Conservation (phyloP, 345 rosid species). For the Carallia brachiata region DNA sequence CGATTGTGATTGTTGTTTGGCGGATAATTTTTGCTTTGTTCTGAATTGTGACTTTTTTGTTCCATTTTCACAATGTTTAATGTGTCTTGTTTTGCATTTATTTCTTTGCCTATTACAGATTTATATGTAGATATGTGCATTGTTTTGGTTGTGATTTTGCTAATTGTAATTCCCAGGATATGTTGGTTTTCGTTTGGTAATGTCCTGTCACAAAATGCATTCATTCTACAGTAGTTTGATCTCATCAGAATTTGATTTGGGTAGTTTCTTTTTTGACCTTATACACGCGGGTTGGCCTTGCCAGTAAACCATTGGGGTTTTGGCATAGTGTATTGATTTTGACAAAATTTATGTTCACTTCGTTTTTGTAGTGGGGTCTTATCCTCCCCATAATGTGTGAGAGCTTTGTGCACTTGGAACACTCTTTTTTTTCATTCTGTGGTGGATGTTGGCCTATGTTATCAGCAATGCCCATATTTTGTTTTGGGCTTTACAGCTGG, state of each 20-base stretch:
- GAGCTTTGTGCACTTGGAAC: too few species aligned
- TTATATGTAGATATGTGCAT: background rate
- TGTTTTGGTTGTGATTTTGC: background rate
- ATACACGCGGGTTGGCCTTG: too few species aligned
- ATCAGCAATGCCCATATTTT: too few species aligned
- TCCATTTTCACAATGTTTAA: background rate
- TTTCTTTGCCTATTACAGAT: background rate
- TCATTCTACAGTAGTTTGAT: too few species aligned
- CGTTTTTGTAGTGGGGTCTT: background rate
- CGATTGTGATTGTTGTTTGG: background rate
- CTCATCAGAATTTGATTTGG: too few species aligned
- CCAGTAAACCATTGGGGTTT: background rate
- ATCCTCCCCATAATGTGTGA: background rate
- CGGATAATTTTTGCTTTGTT: constrained; percentile 5
- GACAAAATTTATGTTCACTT: too few species aligned
- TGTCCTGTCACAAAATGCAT: too few species aligned
- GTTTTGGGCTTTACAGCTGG: too few species aligned
- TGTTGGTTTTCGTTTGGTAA: too few species aligned
- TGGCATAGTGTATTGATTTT: too few species aligned
- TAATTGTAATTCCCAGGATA: background rate
- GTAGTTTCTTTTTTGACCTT: too few species aligned
- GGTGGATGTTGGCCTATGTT: too few species aligned
- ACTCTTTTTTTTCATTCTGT: background rate
- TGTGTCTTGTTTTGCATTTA: background rate
- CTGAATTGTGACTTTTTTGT: background rate